Evolutionary conservation across 2,329 filamentous ascomycete genomes (phyloP).

Genomic region (Alternaria atra): DNA sequence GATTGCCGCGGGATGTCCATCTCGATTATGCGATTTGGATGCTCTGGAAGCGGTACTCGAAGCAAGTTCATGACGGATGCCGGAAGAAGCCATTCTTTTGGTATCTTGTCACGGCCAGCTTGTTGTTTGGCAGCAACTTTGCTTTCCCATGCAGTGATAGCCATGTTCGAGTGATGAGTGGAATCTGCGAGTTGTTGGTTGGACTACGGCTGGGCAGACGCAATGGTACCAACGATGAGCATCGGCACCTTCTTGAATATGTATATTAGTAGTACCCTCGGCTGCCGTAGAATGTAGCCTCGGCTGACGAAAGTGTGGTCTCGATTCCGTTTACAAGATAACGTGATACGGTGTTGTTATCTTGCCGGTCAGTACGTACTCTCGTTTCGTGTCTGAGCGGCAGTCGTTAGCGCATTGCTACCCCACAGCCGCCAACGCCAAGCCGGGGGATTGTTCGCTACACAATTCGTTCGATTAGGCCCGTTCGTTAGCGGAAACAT

Average conservation of each 20-base stretch:
- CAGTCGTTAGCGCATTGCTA: constrained; percentile 1
- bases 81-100: constrained; percentile 52
- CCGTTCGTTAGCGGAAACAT: not conserved
- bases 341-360: not conserved
- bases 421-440: constrained; percentile 6
- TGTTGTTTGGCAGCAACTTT: constrained; percentile 6
- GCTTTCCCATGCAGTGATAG: constrained; percentile 5
- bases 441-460: constrained; percentile 6
- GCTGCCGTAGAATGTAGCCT: constrained; percentile 5
- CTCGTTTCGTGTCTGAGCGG: constrained; percentile 4
- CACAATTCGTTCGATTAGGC: constrained; percentile 3
- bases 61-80: constrained; percentile 8
- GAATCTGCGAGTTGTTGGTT: too few species aligned
- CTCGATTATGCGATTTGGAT: constrained; percentile 19
- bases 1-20: constrained; percentile 61
- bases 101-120: constrained; percentile 39
- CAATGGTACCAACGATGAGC: not conserved
- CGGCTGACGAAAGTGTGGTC: not conserved
- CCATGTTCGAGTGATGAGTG: not conserved
- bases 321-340: not conserved
- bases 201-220: not conserved
- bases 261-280: not conserved
- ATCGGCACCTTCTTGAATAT: not conserved
- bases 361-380: not conserved
- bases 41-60: constrained; percentile 1